Base-by-base conservation (phyloP, 1,139 yeast genomes). In the Blastobotrys buckinghamii region DNA sequence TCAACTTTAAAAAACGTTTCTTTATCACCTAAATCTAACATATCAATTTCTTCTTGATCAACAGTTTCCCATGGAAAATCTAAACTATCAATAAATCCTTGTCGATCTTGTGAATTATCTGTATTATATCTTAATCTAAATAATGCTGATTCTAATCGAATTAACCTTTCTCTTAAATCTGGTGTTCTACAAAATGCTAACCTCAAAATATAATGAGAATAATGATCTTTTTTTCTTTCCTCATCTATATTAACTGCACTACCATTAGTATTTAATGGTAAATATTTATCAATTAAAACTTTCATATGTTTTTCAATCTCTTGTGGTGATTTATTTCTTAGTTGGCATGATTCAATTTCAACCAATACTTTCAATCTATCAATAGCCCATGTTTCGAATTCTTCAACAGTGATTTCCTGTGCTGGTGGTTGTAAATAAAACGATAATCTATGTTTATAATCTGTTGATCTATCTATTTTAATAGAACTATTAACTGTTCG, bases 321-420 rank as follows among this genome's bases (percentile, higher is more conserved):
- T 54, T 76, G 77, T 44, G 76, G 65, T 1, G 77, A 67, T 60
- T 82, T 81, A 53, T 83, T 81, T 54, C 95, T 74, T 33, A 84
- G 80, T 44, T 75, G 65, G 56, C 84, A 79, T 7, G 89, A 78
- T 61, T 90, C 97, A 45, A 92, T 82, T 63, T 89, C 96, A 51
- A 88, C 78, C 52, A 94, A 74, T 9, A 92, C 79, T 61, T 83
- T 81, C 55, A 92, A 74, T 53, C 99, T 73, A 61, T 92, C 97
- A 45, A 92, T 84, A 8, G 97, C 97, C 97, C 97, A 92, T 16
- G 75, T 75, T 67, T 92, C 98, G 65, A 92, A 94, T 62, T 92
- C 86, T 56, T 90, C 97, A 35, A 92, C 65, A 0, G 97, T 88
- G 60, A 92, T 81, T 66, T 92, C 97, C 33, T 82, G 81, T 34